phyloP scores from a whole-genome alignment of 208 protist genomes.

The Leishmania braziliensis region DNA sequence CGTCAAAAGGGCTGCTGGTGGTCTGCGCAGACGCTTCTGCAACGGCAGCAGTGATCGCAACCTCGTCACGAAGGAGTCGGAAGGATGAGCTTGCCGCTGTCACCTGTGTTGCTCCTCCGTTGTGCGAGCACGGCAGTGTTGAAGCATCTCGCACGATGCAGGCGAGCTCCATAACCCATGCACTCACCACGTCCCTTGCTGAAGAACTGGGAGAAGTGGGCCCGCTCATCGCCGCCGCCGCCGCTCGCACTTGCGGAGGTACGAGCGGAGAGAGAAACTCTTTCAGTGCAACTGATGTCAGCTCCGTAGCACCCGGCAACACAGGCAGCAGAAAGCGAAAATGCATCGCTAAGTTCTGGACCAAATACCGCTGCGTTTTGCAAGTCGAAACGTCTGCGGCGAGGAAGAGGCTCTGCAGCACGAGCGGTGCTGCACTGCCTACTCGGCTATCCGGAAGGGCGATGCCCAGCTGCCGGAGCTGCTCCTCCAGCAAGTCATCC shows the following conservation, averaged over 20 bases:
- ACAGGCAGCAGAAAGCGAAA: conserved; percentile 75
- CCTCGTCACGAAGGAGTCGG: conserved; percentile 3
- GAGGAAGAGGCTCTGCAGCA: conserved; percentile 31
- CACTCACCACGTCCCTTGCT: conserved; percentile 13
- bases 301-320: conserved; percentile 48
- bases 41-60: background rate
- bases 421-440: conserved; percentile 19
- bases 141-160: conserved; percentile 42
- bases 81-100: background rate
- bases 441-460: conserved; percentile 35
- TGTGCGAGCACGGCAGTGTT: background rate
- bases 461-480: conserved; percentile 34
- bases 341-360: conserved; percentile 43
- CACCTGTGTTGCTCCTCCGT: background rate
- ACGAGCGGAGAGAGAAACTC: conserved; percentile 37
- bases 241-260: conserved; percentile 17
- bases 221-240: background rate
- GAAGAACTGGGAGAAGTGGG: background rate
- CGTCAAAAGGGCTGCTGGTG: conserved; percentile 31
- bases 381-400: conserved; percentile 20
- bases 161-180: conserved; percentile 46
- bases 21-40: background rate
- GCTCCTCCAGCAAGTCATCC: conserved; percentile 51
- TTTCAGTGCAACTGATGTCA: conserved; percentile 35
- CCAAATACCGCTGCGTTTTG: conserved; percentile 37